Evolutionary conservation across 2,329 filamentous ascomycete genomes (phyloP).

Genomic region (Ascocoryne sarcoides): DNA sequence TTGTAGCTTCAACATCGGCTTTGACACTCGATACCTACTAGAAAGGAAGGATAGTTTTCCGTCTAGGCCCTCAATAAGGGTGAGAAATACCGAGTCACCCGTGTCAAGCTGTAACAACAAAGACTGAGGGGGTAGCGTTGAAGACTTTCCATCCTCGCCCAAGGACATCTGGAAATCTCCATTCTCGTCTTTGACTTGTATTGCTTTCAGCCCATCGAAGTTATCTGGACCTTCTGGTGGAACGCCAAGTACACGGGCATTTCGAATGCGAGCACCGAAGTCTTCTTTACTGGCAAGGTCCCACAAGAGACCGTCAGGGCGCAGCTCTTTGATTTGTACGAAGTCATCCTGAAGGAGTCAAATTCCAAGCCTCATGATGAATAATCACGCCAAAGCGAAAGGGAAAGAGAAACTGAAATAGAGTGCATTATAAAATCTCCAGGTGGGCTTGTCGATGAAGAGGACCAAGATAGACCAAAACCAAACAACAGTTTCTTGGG

Average conservation of each 20-base stretch:
- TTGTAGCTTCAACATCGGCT: constrained; percentile 41
- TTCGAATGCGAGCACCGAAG: constrained; percentile 70
- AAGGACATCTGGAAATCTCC: constrained; percentile 34
- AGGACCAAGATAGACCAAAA: no score
- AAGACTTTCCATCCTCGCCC: constrained; percentile 17
- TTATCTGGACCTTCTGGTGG: constrained; percentile 27
- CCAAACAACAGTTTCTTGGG: no score
- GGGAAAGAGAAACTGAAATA: no score
- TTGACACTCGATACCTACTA: constrained; percentile 46
- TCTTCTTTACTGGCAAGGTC: constrained; percentile 71
- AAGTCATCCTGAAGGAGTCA: constrained; percentile 53
- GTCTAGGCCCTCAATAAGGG: constrained; percentile 41
- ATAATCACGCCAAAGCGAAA: no score
- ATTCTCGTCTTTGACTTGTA: constrained; percentile 11
- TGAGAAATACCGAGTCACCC: constrained; percentile 69
- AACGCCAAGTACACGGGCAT: constrained; percentile 66
- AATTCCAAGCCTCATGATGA: constrained; percentile 5
- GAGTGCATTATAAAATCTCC: no score
- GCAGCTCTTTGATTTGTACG: constrained; percentile 72
- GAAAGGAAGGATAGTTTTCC: constrained; percentile 33
- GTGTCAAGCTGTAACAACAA: constrained; percentile 68
- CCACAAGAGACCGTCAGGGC: constrained; percentile 58
- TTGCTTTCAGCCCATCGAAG: constrained; percentile 22
- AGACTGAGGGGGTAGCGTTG: constrained; percentile 64
- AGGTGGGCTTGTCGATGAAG: no score